phyloP scores from a whole-genome alignment of 164 flowering plant genomes.

The Stephania japonica region DNA sequence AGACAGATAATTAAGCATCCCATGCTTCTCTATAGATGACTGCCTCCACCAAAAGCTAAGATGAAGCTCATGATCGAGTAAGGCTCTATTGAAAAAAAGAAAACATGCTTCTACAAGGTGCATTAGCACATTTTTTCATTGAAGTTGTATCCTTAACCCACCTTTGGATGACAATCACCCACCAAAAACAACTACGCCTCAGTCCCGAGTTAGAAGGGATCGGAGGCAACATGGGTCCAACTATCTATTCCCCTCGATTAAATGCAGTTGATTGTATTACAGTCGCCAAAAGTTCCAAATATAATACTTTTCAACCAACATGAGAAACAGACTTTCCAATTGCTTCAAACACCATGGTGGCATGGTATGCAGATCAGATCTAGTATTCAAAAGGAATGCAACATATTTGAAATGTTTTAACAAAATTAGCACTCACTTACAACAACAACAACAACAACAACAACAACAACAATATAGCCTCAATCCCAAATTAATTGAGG shows the following conservation, averaged over 20 bases:
- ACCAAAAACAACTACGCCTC: too few relatives aligned
- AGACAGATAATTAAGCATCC: not conserved
- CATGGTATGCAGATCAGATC: not conserved
- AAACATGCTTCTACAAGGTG: not conserved
- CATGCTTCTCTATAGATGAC: not conserved
- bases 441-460: not conserved
- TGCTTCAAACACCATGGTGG: not conserved
- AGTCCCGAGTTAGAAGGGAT: too few relatives aligned
- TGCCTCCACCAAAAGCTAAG: too few relatives aligned
- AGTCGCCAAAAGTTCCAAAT: not conserved
- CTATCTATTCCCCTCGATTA: too few relatives aligned
- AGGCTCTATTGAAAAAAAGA: not conserved
- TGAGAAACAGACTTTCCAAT: not conserved
- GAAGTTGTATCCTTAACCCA: not conserved
- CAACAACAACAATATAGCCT: too few relatives aligned
- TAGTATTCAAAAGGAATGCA: not conserved
- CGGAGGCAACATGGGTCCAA: too few relatives aligned
- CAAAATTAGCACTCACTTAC: not conserved
- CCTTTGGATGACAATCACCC: not conserved
- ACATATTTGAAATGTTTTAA: not conserved
- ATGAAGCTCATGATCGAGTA: too few relatives aligned
- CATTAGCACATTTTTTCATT: not conserved
- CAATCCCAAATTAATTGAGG: too few relatives aligned
- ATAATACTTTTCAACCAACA: not conserved
- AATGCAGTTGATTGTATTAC: too few relatives aligned